Evolutionary conservation across 2,329 filamentous ascomycete species (phyloP), one percentile per base, ranked within the genome.

Genomic region (Penicillium sp.): DNA sequence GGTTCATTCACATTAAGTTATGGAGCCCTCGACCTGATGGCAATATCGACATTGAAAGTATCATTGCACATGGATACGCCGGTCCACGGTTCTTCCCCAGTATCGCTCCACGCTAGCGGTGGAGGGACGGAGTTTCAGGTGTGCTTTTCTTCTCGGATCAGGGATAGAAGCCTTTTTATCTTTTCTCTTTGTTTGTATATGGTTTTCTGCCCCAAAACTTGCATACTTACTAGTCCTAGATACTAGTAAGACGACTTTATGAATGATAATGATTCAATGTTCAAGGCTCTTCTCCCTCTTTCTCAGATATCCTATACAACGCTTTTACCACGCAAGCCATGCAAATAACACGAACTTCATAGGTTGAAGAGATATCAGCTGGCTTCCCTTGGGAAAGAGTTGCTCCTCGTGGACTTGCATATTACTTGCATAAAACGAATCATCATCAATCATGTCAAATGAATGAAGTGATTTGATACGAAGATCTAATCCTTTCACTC

Each of bases 11-110:
- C 39, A 78, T 97, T 59, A 97, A 97, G 78, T 84, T 97, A 70
- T 97, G 91, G 89, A 91, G 87, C 64, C 88, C 89, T 2, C 83
- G 84, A 55, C 82, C 84, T 26, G 84, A 86, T 44, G 79, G 83
- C 4, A 96, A 95, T 65, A 95, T 97, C 60, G 91, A 96, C 68
- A 91, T 97, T 36, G 89, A 96, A 71, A 90, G 87, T 42, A 86
- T 97, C 23, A 82, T 91, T 54, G 89, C 87, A 1, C 87, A 89
- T 66, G 93, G 93, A 0, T 97, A 87, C 73, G 89, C 90, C 0
- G 93, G 93, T 4, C 89, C 90, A 9, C 83, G 92, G 56, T 96
- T 87, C 71, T 94, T 95, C 66, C 90, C 90, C 7, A 83, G 86
- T 2, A 34, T 54, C 27, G 27, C 46, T 38, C 26, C 46, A 19